A percentile compares a stretch with the other conserved stretches of the same genome.
Conservation (phyloP, 495 filamentous ascomycete genomes). For the Annulohypoxylon stygium region DNA sequence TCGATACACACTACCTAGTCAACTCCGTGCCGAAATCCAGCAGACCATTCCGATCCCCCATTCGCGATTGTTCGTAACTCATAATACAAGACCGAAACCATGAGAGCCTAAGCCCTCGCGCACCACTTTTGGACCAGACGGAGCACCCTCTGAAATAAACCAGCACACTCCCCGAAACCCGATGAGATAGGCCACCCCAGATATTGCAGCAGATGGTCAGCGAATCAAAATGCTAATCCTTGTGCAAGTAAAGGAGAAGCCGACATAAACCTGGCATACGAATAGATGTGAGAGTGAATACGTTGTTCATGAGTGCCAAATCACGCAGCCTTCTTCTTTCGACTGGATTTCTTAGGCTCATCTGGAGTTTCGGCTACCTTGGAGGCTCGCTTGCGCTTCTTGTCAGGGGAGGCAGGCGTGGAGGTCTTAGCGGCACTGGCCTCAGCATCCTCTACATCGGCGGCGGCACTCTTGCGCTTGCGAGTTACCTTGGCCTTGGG, state of each 20-base stretch:
- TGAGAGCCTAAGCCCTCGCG: constrained; percentile 15
- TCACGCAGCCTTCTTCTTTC: constrained; percentile 60
- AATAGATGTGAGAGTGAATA: neutral
- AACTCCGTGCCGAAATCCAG: neutral
- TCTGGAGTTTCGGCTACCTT: constrained; percentile 59
- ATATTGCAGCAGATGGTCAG: neutral
- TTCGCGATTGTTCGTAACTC: constrained; percentile 35
- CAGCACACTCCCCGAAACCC: neutral
- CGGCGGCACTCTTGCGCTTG: constrained; percentile 65
- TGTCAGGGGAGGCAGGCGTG: constrained; percentile 65
- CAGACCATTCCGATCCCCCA: constrained; percentile 1
- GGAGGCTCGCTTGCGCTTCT: constrained; percentile 75
- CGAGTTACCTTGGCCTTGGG: constrained; percentile 60
- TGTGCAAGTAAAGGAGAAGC: neutral
- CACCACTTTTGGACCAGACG: neutral
- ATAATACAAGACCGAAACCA: constrained; percentile 38
- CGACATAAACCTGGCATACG: neutral
- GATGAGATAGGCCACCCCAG: neutral
- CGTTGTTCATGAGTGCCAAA: neutral
- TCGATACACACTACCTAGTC: neutral
- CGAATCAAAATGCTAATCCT: neutral
- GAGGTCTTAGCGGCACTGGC: constrained; percentile 63
- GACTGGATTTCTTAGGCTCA: constrained; percentile 66
- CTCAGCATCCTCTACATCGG: constrained; percentile 60
- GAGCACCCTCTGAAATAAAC: neutral